Conservation (phyloP, 345 rosid species). For the Alliaria petiolata region DNA sequence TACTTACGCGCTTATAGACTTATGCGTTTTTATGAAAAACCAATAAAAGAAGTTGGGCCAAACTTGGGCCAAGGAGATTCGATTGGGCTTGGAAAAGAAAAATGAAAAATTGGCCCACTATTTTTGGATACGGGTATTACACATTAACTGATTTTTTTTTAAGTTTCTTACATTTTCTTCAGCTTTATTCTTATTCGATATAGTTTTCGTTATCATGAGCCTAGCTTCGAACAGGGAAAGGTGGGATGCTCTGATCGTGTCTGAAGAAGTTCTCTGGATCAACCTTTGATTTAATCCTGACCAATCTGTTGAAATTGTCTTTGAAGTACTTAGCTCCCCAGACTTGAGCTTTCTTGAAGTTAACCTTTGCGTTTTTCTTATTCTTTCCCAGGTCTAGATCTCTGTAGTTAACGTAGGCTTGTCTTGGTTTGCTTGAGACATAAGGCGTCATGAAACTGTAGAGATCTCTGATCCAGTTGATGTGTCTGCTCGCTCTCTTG, state of each 20-base stretch:
- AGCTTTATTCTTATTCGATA: background rate
- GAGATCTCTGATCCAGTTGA: conserved; percentile 41
- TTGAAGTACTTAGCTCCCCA: conserved; percentile 43
- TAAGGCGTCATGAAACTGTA: conserved; percentile 49
- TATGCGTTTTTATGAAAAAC: no score
- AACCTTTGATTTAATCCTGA: conserved; percentile 27
- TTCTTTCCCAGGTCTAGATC: conserved; percentile 59
- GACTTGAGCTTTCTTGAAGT: conserved; percentile 31
- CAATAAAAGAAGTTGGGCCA: no score
- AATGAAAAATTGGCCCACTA: no score
- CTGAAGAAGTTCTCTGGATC: conserved; percentile 43
- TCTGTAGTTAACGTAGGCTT: conserved; percentile 53
- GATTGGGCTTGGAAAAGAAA: no score
- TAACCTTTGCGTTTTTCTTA: conserved; percentile 2
- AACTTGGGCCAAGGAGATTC: no score
- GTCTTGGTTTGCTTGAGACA: conserved; percentile 45
- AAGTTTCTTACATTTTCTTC: background rate
- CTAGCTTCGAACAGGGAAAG: background rate
- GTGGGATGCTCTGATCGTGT: conserved; percentile 37
- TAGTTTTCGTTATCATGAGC: background rate
- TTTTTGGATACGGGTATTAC: no score
- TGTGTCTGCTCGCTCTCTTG: conserved; percentile 12
- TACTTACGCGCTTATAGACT: no score
- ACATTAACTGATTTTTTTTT: background rate
- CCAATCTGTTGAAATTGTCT: conserved; percentile 35